Evolutionary conservation across 2,329 filamentous ascomycete species (phyloP).

Genomic region (Colletotrichum tofieldiae): DNA sequence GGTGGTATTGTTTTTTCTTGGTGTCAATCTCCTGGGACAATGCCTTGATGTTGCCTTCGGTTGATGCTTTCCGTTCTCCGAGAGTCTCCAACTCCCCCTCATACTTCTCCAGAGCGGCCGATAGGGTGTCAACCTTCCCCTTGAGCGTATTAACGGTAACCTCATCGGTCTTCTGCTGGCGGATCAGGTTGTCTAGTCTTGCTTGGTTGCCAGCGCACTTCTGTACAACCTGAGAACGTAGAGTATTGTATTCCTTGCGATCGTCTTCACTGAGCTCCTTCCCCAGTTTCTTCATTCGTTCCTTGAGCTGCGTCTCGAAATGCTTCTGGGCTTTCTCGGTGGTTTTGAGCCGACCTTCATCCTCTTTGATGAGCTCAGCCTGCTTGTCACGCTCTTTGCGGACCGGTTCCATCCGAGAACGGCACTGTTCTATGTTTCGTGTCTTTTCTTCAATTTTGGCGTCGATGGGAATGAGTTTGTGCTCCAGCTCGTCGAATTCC

Average conservation of each 20-base stretch:
- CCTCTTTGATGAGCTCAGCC: slow-evolving; percentile 76
- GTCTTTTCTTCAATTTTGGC: slow-evolving; percentile 90
- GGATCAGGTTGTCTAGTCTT: slow-evolving; percentile 87
- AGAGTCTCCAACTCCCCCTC: slow-evolving; percentile 80
- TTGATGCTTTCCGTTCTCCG: slow-evolving; percentile 76
- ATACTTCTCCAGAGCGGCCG: slow-evolving; percentile 81
- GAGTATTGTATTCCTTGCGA: slow-evolving; percentile 88
- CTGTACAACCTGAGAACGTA: slow-evolving; percentile 88
- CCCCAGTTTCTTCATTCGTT: slow-evolving; percentile 88
- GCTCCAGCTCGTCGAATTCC: slow-evolving; percentile 88
- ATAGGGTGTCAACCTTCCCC: slow-evolving; percentile 85
- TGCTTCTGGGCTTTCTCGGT: slow-evolving; percentile 93
- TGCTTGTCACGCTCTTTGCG: slow-evolving; percentile 84
- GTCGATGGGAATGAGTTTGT: slow-evolving; percentile 88
- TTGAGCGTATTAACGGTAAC: slow-evolving; percentile 92
- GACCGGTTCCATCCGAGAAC: slow-evolving; percentile 79
- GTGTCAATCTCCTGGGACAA: slow-evolving; percentile 83
- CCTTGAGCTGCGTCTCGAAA: slow-evolving; percentile 90
- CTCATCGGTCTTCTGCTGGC: slow-evolving; percentile 91
- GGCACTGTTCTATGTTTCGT: slow-evolving; percentile 78
- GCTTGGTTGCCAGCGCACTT: slow-evolving; percentile 86
- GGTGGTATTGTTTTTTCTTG: slow-evolving; percentile 94
- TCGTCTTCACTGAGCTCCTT: slow-evolving; percentile 89
- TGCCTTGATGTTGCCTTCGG: slow-evolving; percentile 75
- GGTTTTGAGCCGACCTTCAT: slow-evolving; percentile 83